Percentiles rank a stretch among this genome's conserved stretches.
phyloP scores from a whole-genome alignment of 2,329 filamentous ascomycete genomes.

The Neofusicoccum laricinum region DNA sequence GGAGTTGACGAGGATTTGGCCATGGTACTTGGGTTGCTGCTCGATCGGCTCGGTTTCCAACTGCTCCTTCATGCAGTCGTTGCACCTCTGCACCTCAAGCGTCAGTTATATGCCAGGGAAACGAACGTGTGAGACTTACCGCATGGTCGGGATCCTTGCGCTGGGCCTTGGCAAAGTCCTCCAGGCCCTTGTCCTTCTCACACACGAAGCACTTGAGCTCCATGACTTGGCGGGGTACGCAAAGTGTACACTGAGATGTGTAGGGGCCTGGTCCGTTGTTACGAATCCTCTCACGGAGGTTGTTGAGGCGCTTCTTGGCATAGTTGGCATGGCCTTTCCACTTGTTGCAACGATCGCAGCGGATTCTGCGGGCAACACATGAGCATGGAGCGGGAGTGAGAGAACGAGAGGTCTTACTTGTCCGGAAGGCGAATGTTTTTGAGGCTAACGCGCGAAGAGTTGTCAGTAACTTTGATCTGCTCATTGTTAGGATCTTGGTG shows the following conservation, averaged over 20 bases:
- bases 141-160: slow-evolving; percentile 44
- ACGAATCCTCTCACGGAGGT: slow-evolving; percentile 25
- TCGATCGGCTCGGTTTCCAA: slow-evolving; percentile 17
- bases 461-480: background rate
- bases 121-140: slow-evolving; percentile 32
- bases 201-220: slow-evolving; percentile 52
- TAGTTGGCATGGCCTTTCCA: slow-evolving; percentile 37
- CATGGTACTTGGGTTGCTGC: background rate
- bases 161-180: slow-evolving; percentile 51
- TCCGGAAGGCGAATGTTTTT: slow-evolving; percentile 6
- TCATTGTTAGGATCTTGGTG: too few species aligned
- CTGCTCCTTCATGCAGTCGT: slow-evolving; percentile 28
- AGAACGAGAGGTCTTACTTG: background rate
- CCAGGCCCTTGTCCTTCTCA: slow-evolving; percentile 43
- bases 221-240: slow-evolving; percentile 40
- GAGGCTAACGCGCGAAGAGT: background rate
- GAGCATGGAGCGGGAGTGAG: too few species aligned
- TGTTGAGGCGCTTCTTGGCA: slow-evolving; percentile 48
- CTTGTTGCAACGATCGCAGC: slow-evolving; percentile 47
- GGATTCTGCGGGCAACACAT: slow-evolving; percentile 35
- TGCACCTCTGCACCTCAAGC: slow-evolving; percentile 26
- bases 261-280: slow-evolving; percentile 19
- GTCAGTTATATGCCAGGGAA: background rate
- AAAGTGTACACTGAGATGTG: slow-evolving; percentile 42
- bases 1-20: slow-evolving; percentile 28